A percentile compares a stretch with the other conserved stretches of the same genome.
phyloP scores from a whole-genome alignment of 768 basidiomycete genomes.

The Albatrellus ellisii region DNA sequence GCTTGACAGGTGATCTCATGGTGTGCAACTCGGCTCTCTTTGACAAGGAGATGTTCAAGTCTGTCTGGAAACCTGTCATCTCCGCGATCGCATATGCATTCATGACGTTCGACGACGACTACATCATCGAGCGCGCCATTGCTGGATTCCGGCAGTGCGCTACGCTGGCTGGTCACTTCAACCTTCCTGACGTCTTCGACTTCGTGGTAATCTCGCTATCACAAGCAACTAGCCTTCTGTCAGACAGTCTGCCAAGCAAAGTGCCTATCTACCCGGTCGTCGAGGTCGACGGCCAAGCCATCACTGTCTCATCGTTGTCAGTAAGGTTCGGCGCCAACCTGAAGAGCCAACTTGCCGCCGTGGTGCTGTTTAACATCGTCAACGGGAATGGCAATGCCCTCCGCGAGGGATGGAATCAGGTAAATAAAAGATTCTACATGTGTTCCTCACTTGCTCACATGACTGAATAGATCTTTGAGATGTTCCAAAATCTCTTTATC shows the following conservation, averaged over 20 bases:
- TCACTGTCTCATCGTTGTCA: constrained; percentile 87
- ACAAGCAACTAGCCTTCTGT: constrained; percentile 78
- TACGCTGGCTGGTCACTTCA: constrained; percentile 79
- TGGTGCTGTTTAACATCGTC: constrained; percentile 94
- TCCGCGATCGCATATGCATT: constrained; percentile 95
- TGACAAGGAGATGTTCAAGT: constrained; percentile 87
- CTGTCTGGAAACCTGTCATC: constrained; percentile 87
- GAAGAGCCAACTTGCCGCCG: constrained; percentile 90
- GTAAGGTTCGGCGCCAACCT: constrained; percentile 93
- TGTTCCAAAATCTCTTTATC: constrained; percentile 93
- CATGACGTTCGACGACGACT: constrained; percentile 93
- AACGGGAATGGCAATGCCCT: constrained; percentile 92
- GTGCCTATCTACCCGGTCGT: constrained; percentile 82
- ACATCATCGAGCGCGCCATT: constrained; percentile 88
- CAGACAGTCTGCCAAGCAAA: constrained; percentile 53
- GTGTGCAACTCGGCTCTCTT: constrained; percentile 70
- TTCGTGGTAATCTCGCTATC: constrained; percentile 90
- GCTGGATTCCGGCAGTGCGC: constrained; percentile 97
- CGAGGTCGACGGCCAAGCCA: constrained; percentile 76
- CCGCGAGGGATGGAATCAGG: constrained; percentile 90
- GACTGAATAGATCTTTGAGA: constrained; percentile 76
- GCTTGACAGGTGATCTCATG: constrained; percentile 45
- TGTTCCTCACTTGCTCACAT: constrained; percentile 1
- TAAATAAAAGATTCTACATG: constrained; percentile 20
- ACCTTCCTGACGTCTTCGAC: constrained; percentile 91